Evolutionary conservation across 1,284 basidiomycete genomes (phyloP).

Genomic region (Ganoderma sp.): DNA sequence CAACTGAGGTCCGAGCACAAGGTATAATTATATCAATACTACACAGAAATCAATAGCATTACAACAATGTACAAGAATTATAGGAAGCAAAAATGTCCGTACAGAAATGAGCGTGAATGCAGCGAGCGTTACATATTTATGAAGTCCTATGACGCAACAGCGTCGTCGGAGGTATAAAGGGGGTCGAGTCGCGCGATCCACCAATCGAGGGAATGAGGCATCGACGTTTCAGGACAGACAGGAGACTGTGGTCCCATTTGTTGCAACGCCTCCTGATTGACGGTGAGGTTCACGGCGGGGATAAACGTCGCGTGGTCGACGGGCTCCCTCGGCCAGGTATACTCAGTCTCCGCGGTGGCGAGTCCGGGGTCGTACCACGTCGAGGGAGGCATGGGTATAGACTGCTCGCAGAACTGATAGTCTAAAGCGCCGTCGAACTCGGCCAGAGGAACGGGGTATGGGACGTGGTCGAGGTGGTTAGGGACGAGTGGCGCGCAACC

Average conservation of each 20-base stretch:
- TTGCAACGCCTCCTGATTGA: background rate
- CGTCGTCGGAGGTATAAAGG: no score
- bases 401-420: background rate
- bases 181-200: background rate
- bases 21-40: no score
- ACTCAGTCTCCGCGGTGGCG: background rate
- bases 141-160: no score
- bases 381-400: background rate
- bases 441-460: background rate
- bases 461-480: background rate
- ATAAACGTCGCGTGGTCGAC: background rate
- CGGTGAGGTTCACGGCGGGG: background rate
- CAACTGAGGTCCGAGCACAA: no score
- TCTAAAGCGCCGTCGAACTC: background rate
- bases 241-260: background rate
- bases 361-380: background rate
- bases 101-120: no score
- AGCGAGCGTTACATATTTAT: no score
- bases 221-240: background rate
- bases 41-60: no score
- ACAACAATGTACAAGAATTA: no score
- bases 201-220: background rate
- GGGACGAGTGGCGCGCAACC: background rate
- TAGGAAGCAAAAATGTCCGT: no score
- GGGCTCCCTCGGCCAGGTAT: background rate